A percentile compares a stretch with the other conserved stretches of the same genome.
phyloP scores from a whole-genome alignment of 805 yeast genomes.

The Citeromyces nyonsensis region DNA sequence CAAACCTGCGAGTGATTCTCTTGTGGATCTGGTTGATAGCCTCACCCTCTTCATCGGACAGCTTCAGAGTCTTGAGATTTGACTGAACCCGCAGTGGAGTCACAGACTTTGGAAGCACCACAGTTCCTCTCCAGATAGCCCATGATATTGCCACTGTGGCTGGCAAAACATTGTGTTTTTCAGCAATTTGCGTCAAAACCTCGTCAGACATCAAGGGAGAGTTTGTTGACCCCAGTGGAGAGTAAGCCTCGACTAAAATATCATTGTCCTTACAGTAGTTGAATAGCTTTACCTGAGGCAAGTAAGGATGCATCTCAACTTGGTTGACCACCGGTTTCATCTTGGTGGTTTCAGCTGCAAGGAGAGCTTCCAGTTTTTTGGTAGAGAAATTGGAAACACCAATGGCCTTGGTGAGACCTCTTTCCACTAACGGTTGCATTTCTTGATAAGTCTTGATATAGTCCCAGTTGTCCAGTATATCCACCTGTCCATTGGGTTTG shows the following conservation, averaged over 20 bases:
- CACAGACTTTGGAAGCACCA: conserved; percentile 21
- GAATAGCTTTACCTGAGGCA: conserved; percentile 49
- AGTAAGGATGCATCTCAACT: conserved; percentile 61
- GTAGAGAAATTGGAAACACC: conserved; percentile 71
- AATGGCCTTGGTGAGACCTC: conserved; percentile 45
- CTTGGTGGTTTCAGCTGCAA: conserved; percentile 28
- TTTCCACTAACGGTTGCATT: conserved; percentile 40
- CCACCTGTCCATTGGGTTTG: conserved; percentile 17
- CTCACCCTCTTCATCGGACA: conserved; percentile 20
- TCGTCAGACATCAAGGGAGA: conserved; percentile 35
- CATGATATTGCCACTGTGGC: conserved; percentile 42
- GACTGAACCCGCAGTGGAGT: conserved; percentile 14
- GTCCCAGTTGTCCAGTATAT: conserved; percentile 13
- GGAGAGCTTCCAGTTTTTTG: conserved; percentile 33
- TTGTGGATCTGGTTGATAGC: conserved; percentile 7
- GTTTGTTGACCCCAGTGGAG: conserved; percentile 56
- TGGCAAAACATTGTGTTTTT: conserved; percentile 24
- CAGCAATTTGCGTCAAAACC: conserved; percentile 25
- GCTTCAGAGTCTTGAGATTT: conserved; percentile 18
- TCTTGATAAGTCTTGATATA: conserved; percentile 49
- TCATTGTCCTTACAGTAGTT: conserved; percentile 34
- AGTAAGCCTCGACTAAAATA: conserved; percentile 58
- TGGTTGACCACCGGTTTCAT: conserved; percentile 60
- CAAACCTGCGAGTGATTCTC: no score
- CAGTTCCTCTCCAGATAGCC: conserved; percentile 37